Conservation (phyloP, 352 stramenopile genomes). For the Phytophthora palmivora region DNA sequence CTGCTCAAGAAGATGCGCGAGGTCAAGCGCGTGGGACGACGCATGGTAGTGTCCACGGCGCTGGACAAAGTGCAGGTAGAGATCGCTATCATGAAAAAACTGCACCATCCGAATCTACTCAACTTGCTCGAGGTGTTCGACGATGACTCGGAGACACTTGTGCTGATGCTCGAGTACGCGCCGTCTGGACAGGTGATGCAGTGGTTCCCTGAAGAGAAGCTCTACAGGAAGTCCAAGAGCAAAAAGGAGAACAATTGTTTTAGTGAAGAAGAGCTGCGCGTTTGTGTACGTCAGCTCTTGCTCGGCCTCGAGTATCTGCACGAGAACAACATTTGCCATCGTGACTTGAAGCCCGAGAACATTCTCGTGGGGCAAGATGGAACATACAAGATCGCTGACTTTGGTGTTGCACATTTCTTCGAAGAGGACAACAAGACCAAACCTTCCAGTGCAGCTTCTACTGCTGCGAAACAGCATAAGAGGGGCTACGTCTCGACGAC, state of each 20-base stretch:
- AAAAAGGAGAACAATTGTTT: constrained; percentile 43
- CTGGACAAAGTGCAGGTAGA: constrained; percentile 90
- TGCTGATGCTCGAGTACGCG: constrained; percentile 89
- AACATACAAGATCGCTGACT: constrained; percentile 87
- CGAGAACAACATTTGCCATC: constrained; percentile 88
- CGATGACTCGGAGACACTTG: constrained; percentile 82
- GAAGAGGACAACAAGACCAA: constrained; percentile 59
- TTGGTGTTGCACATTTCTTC: constrained; percentile 87
- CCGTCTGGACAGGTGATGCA: constrained; percentile 86
- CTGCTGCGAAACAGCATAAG: constrained; percentile 43
- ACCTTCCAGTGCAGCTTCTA: background rate
- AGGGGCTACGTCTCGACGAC: constrained; percentile 83
- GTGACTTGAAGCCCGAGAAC: constrained; percentile 88
- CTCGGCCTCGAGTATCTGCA: constrained; percentile 86
- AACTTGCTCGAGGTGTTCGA: constrained; percentile 87
- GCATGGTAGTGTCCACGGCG: constrained; percentile 88
- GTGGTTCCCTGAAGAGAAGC: constrained; percentile 64
- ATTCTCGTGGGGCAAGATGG: constrained; percentile 75
- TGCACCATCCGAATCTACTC: constrained; percentile 78
- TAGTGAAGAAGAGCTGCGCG: constrained; percentile 59
- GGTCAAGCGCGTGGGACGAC: constrained; percentile 78
- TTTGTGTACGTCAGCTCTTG: constrained; percentile 76
- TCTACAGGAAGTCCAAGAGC: constrained; percentile 55
- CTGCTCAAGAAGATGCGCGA: constrained; percentile 88
- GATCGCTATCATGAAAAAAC: constrained; percentile 92